Evolutionary conservation across 805 yeast species (phyloP).

Genomic region (Lipomyces mesembrius): DNA sequence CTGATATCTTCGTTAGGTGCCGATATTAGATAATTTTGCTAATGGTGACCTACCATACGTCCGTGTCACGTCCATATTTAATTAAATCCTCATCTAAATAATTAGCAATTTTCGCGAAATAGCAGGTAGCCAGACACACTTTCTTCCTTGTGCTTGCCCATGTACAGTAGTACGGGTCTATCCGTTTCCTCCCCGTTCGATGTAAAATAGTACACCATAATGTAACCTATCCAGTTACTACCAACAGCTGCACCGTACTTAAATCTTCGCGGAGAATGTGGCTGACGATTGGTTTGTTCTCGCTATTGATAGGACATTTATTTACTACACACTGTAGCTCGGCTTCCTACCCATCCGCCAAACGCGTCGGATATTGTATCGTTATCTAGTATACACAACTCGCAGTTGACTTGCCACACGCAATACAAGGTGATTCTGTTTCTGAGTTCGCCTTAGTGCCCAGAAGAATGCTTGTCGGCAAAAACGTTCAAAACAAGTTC

Average conservation of each 20-base stretch:
- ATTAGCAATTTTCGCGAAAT: neutral
- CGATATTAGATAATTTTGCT: conserved; percentile 5
- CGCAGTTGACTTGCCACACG: neutral
- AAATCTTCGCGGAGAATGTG: neutral
- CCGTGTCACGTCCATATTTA: conserved; percentile 65
- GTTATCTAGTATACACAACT: neutral
- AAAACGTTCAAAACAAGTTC: no score
- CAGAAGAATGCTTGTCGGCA: neutral
- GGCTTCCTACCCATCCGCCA: neutral
- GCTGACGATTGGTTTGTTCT: neutral
- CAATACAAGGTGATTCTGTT: neutral
- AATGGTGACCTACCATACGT: conserved; percentile 57
- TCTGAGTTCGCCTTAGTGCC: neutral
- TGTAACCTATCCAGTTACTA: neutral
- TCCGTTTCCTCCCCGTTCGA: conserved; percentile 47
- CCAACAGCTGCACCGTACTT: neutral
- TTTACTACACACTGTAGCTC: neutral
- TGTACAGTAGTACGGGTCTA: conserved; percentile 53
- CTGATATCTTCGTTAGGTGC: conserved; percentile 14
- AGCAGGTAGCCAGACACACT: conserved; percentile 44
- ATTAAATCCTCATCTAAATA: conserved; percentile 57
- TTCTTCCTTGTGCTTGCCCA: conserved; percentile 78
- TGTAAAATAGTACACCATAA: conserved; percentile 54
- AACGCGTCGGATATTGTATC: neutral
- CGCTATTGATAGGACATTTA: neutral